These are phyloP conservation scores for Leccinum barrowsii DNA, from an alignment of 768 basidiomycete species.

Conservation along the genomic window DNA sequence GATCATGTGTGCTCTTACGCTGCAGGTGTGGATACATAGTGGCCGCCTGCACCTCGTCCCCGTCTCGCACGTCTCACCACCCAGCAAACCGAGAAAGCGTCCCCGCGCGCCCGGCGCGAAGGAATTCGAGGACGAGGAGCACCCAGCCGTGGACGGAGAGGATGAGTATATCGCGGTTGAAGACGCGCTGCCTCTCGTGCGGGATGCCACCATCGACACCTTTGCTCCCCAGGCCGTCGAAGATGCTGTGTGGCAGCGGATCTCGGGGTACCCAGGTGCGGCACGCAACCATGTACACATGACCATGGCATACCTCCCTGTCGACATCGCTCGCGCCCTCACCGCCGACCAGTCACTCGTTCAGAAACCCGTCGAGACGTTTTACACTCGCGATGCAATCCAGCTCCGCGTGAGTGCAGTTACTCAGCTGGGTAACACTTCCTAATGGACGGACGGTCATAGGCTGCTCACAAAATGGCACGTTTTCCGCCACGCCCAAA, in stretches of 20 bases:
- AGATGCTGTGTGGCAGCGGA: constrained; percentile 63
- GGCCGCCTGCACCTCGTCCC: constrained; percentile 86
- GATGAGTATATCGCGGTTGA: constrained; percentile 52
- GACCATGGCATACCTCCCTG: constrained; percentile 76
- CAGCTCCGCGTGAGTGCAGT: constrained; percentile 71
- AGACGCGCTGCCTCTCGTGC: constrained; percentile 64
- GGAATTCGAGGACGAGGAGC: constrained; percentile 53
- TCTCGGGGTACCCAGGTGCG: constrained; percentile 72
- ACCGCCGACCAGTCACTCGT: constrained; percentile 60
- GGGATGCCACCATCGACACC: constrained; percentile 52
- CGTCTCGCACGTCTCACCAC: constrained; percentile 66
- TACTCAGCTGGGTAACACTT: background rate
- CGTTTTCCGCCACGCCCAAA: constrained; percentile 78
- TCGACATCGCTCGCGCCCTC: constrained; percentile 75
- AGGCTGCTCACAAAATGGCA: constrained; percentile 88
- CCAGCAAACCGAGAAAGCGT: constrained; percentile 50
- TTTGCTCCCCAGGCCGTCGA: constrained; percentile 61
- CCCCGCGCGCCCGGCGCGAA: constrained; percentile 40
- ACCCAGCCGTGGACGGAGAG: constrained; percentile 36
- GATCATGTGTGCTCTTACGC: constrained; percentile 28
- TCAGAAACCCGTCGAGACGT: constrained; percentile 85
- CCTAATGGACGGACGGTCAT: constrained; percentile 6
- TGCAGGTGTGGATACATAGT: constrained; percentile 86
- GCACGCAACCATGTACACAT: constrained; percentile 66
- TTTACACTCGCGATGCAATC: constrained; percentile 91